Evolutionary conservation across 1,284 basidiomycete species (phyloP), one percentile per base, ranked within the genome.

Genomic region (Sporisorium sorghi): DNA sequence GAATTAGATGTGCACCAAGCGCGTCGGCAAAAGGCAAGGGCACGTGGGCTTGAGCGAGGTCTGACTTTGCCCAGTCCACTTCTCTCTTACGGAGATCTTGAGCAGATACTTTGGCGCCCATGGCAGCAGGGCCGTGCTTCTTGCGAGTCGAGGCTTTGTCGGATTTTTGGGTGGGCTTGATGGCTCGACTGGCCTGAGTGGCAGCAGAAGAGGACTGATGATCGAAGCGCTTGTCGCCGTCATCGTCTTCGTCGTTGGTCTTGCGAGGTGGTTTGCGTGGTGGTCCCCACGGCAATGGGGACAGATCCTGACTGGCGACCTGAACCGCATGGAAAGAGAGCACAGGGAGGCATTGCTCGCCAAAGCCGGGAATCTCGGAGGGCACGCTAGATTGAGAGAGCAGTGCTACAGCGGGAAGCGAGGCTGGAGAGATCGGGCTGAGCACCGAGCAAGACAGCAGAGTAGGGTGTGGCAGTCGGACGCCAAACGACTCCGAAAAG

Each of bases 251-350:
- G n/a, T 70, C 37, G 17, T 42, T 42, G 35, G 2, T 32, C 43
- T 44, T 28, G 46, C 70, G 70, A 52, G 70, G 70, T 19, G 67
- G 47, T 35, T 68, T 74, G 14, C 68, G 63, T 9, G 73, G 59
- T 3, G 78, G 73, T 5, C 73, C 73, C 81, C 81, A 84, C 0
- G 77, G 63, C 14, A 82, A 57, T 2, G 76, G 77, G 2, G 44
- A 58, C 14, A 84, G 69, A 26, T 81, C 63, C 21, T 81, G 76
- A 2, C 40, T 58, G 21, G 28, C 28, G 4, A 46, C 24, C 19
- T 82, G 58, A 42, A 83, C 49, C 4, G 63, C 44, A 46, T 84
- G 78, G 63, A 81, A 84, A 0, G 82, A 83, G 33, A 84, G 78
- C 15, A 84, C 80, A 2, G 82, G 82, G 19, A 78, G 65, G 51